Evolutionary conservation across 805 yeast genomes (phyloP).

Genomic region (Wickerhamiella allomyrinae): DNA sequence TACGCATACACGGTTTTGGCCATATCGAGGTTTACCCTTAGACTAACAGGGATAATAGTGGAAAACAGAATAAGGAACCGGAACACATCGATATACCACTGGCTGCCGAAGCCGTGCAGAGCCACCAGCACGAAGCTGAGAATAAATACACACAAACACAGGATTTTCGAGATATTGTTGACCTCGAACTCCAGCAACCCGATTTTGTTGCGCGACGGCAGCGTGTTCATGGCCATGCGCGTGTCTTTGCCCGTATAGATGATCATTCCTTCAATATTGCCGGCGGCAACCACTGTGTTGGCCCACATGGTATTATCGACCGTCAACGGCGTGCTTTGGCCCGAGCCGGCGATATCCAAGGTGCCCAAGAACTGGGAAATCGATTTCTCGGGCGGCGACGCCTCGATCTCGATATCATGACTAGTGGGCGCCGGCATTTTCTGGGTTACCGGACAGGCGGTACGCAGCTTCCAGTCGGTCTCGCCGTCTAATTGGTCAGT

Average conservation of each 20-base stretch:
- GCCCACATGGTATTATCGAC: slow-evolving; percentile 97
- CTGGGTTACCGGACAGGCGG: slow-evolving; percentile 67
- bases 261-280: slow-evolving; percentile 76
- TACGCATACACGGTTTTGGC: slow-evolving; percentile 94
- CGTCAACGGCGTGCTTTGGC: slow-evolving; percentile 41
- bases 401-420: slow-evolving; percentile 40
- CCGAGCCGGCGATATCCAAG: slow-evolving; percentile 41
- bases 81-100: slow-evolving; percentile 86
- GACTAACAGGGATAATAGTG: slow-evolving; percentile 89
- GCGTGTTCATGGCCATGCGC: slow-evolving; percentile 87
- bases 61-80: slow-evolving; percentile 84
- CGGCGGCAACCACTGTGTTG: slow-evolving; percentile 91
- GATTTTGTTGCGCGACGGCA: slow-evolving; percentile 71
- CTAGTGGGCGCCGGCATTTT: slow-evolving; percentile 31
- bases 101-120: slow-evolving; percentile 50
- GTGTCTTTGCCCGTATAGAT: slow-evolving; percentile 88
- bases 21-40: slow-evolving; percentile 85
- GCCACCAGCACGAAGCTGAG: slow-evolving; percentile 67
- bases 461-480: slow-evolving; percentile 93
- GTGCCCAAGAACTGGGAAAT: slow-evolving; percentile 75
- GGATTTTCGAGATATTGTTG: slow-evolving; percentile 70
- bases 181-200: slow-evolving; percentile 87
- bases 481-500: slow-evolving; percentile 98
- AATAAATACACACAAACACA: slow-evolving; percentile 74
- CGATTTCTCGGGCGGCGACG: slow-evolving; percentile 70